Evolutionary conservation across 495 filamentous ascomycete species (phyloP), one percentile per base, ranked within the genome.

Genomic region (Hypoxylon perforatum): DNA sequence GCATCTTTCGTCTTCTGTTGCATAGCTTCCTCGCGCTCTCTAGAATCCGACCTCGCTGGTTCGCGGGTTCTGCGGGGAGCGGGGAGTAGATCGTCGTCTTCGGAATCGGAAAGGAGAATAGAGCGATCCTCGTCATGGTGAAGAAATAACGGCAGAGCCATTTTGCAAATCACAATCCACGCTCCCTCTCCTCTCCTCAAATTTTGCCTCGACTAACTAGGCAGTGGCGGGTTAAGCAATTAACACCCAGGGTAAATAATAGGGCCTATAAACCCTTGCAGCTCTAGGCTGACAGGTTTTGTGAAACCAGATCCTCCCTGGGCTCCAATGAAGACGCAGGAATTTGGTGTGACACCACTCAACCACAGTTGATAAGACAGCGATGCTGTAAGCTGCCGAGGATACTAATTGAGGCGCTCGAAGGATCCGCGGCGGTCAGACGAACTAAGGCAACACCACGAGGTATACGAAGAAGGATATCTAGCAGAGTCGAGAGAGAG

Each of bases 61-160:
- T 65, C 60, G 42, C 53, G 44, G 2, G 15, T n/a, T 33, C 44
- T 63, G 41, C 67, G 71, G 41, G 57, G 51, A 33, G 66, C 55
- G 33, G 72, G 69, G 28, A 74, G 65, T 10, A 74, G 42, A 21
- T 74, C 72, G 53, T 74, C 72, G 52, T 74, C 72, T 12, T 74
- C 72, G 18, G 72, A 72, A 47, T 74, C 72, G 47, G 69, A 70
- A 42, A 74, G 69, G 60, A 72, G 56, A 56, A 74, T 42, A 21
- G 72, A 74, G 14, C 62, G 72, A 57, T 74, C 71, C 23, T 74
- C 72, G 25, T 74, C 72, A 48, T 74, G 65, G 42, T 74, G 69
- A 44, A 74, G 62, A 58, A 61, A 74, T 19, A 74, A 50, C 2
- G 72, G 72, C 33, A 74, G 28, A 21, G 72, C 69, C 72, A 74